Percentiles rank a stretch among this genome's conserved stretches.
These are phyloP conservation scores for Medicago arabica DNA, from an alignment of 306 rosid genomes.

Conservation along the genomic window DNA sequence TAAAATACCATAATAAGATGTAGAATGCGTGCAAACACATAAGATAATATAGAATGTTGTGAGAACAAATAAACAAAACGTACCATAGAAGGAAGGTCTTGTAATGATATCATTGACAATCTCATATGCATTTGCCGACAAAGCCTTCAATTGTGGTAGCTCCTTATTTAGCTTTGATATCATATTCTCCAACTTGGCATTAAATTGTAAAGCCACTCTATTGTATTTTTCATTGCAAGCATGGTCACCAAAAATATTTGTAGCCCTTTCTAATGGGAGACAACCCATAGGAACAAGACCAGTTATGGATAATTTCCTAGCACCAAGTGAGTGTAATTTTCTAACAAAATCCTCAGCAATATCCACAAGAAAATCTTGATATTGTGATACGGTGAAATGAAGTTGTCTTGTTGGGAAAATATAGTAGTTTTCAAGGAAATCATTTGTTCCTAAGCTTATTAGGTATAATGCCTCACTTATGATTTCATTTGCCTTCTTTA, in stretches of 20 bases:
- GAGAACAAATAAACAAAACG: neutral
- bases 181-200: conserved; percentile 37
- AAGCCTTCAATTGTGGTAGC: conserved; percentile 26
- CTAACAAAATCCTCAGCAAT: conserved; percentile 41
- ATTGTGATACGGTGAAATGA: conserved; percentile 45
- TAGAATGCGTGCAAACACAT: no score
- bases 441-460: conserved; percentile 58
- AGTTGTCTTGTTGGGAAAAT: conserved; percentile 28
- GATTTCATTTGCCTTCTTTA: conserved; percentile 40
- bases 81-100: conserved; percentile 48
- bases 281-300: conserved; percentile 50
- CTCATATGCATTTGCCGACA: conserved; percentile 34
- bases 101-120: conserved; percentile 25
- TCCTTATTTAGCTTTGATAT: conserved; percentile 38
- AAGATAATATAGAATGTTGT: neutral
- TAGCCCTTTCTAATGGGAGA: conserved; percentile 48
- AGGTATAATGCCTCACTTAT: conserved; percentile 47
- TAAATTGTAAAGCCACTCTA: conserved; percentile 42
- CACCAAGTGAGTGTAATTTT: conserved; percentile 48
- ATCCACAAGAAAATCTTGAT: conserved; percentile 43
- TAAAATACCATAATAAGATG: no score
- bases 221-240: conserved; percentile 48
- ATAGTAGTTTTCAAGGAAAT: conserved; percentile 51
- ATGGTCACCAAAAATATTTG: conserved; percentile 30
- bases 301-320: conserved; percentile 40